Conservation (phyloP, 306 rosid genomes). For the Canavalia ensiformis region DNA sequence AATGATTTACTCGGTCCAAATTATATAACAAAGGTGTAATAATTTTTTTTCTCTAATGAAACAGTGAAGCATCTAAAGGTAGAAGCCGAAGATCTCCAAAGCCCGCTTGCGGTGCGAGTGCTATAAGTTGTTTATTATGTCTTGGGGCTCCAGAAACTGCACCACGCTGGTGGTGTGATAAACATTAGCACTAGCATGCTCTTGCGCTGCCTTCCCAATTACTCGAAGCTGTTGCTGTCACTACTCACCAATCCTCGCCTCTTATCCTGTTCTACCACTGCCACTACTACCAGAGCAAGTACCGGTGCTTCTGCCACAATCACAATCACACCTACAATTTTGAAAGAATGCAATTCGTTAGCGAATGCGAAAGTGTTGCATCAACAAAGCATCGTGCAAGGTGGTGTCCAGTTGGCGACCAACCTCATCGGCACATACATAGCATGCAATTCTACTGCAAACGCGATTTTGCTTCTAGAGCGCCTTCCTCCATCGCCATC, state of each 20-base stretch:
- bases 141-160: neutral
- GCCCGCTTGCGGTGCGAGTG: too few relatives aligned
- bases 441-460: constrained; percentile 49
- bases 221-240: neutral
- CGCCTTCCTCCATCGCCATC: constrained; percentile 54
- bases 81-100: too few relatives aligned
- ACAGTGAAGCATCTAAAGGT: too few relatives aligned
- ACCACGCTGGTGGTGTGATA: neutral
- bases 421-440: constrained; percentile 65
- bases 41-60: too few relatives aligned
- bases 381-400: constrained; percentile 48
- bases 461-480: constrained; percentile 61
- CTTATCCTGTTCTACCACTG: neutral
- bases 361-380: constrained; percentile 23
- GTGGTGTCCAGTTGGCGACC: constrained; percentile 36
- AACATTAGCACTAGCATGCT: constrained; percentile 23
- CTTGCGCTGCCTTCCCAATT: neutral
- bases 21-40: too few relatives aligned
- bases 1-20: too few relatives aligned
- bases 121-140: neutral
- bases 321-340: constrained; percentile 2
- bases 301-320: neutral
- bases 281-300: neutral
- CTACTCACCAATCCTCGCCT: neutral
- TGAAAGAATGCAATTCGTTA: constrained; percentile 44